Evolutionary conservation across 257 asterid genomes (phyloP).

Genomic region (Striga asiatica): DNA sequence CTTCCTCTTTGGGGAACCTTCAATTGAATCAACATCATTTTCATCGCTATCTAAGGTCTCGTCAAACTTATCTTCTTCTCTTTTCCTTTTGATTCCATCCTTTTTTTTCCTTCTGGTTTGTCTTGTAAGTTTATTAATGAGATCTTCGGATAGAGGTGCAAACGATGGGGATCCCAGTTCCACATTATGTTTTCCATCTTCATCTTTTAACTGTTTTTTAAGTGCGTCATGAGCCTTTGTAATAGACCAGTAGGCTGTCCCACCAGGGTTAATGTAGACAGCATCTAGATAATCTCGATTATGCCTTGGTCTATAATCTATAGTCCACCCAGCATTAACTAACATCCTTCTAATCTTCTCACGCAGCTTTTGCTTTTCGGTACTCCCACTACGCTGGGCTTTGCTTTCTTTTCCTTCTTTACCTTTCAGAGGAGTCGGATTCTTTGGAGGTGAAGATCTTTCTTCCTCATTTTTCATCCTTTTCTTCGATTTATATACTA

Average conservation of each 20-base stretch:
- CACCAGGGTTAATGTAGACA: slow-evolving; percentile 76
- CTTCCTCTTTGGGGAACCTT: slow-evolving; percentile 28
- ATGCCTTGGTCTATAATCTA: slow-evolving; percentile 86
- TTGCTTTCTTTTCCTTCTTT: slow-evolving; percentile 38
- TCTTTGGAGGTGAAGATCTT: slow-evolving; percentile 24
- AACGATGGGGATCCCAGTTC: slow-evolving; percentile 36
- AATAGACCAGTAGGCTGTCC: slow-evolving; percentile 97
- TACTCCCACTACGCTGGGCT: slow-evolving; percentile 61
- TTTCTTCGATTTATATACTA: too few species aligned
- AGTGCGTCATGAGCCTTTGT: slow-evolving; percentile 91
- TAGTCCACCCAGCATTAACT: slow-evolving; percentile 73
- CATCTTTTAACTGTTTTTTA: slow-evolving; percentile 55
- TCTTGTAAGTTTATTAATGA: slow-evolving; percentile 75
- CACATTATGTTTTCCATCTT: slow-evolving; percentile 28
- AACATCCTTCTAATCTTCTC: slow-evolving; percentile 81
- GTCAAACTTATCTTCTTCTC: slow-evolving; percentile 52
- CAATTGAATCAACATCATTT: slow-evolving; percentile 34
- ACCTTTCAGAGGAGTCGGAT: slow-evolving; percentile 16
- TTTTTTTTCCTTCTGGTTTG: slow-evolving; percentile 71
- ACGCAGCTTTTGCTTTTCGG: slow-evolving; percentile 85
- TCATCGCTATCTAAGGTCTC: too few species aligned
- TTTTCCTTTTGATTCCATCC: slow-evolving; percentile 59
- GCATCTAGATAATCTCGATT: slow-evolving; percentile 90
- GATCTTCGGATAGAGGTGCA: slow-evolving; percentile 61
- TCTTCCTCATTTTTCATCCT: slow-evolving; percentile 40